Evolutionary conservation across 306 rosid species (phyloP).

Genomic region (Cyamopsis tetragonoloba): DNA sequence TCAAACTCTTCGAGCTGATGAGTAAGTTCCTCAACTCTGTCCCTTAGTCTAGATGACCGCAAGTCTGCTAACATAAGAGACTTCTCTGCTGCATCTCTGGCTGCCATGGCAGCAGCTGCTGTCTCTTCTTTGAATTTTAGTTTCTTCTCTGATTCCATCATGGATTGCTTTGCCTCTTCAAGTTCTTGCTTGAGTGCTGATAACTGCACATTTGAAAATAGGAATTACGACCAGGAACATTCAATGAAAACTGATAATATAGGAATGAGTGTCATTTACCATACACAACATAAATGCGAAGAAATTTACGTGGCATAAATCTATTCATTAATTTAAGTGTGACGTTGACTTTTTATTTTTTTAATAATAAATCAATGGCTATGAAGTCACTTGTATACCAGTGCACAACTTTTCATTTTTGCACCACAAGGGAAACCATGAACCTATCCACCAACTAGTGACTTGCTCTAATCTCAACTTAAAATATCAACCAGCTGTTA

Average conservation of each 20-base stretch:
- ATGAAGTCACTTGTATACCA: no score
- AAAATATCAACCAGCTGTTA: conserved; percentile 13
- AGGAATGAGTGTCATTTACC: no score
- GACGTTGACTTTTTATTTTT: no score
- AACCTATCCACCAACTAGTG: neutral
- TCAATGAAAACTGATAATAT: conserved; percentile 7
- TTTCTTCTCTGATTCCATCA: conserved; percentile 77
- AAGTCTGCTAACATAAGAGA: conserved; percentile 79
- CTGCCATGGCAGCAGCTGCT: conserved; percentile 96
- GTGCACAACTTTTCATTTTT: no score
- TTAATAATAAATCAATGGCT: no score
- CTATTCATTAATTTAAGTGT: no score
- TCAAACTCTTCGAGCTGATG: conserved; percentile 86
- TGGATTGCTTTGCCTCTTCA: conserved; percentile 80
- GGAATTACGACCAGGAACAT: conserved; percentile 14
- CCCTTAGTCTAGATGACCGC: conserved; percentile 90
- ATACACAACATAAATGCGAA: no score
- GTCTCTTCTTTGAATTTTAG: conserved; percentile 97
- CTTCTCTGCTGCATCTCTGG: conserved; percentile 99
- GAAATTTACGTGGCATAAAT: no score
- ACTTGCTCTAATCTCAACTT: neutral
- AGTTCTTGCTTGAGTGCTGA: conserved; percentile 70
- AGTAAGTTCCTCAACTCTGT: conserved; percentile 88
- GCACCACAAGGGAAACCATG: no score
- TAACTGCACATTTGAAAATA: conserved; percentile 59